Evolutionary conservation across 371 early-diverging fungal species (phyloP), one percentile per base, ranked within the genome.

Genomic region (Mucor saturninus): DNA sequence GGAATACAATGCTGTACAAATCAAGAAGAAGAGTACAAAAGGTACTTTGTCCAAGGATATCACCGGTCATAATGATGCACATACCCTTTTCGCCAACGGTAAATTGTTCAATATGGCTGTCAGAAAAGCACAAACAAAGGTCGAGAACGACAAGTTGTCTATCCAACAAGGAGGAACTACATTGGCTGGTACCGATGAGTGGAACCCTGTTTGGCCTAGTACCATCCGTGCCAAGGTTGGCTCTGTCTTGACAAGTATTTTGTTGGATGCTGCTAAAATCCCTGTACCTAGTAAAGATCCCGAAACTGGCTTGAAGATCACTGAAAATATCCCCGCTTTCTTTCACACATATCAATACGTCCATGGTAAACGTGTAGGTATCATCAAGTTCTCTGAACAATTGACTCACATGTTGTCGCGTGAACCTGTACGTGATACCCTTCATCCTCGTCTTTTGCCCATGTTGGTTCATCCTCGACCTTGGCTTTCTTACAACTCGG

Each of bases 401-500:
- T 80, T 97, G 42, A 80, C 87, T 2, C 89, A 94, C 40, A 67
- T 93, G 57, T 76, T 97, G 15, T 75, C 87, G 26, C 72, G 71
- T 37, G 89, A 89, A 37, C 84, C 89, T 11, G 72, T 90, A 28
- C 76, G 80, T 13, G 84, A 88, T 32, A 82, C 85, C 4, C 75
- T 92, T 28, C 87, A 87, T 55, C 92, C 97, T 1, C 88, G 93
- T 42, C 73, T 90, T 30, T 79, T 98, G 35, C 99, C 99, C 26
- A 98, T 98, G 99, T 72, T 98, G 46, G 91, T 97, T 2, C 89
- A 88, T 37, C 99, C 99, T 50, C 86, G 88, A 1, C 97, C 98
- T 7, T 98, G 99, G 99, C 61, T 95, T n/a, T 85, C 91, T 0
- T 91, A 86, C 67, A 88, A 90, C 46, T 81, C 86, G 8, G 99